Evolutionary conservation across 2,329 filamentous ascomycete genomes (phyloP), one percentile per base, ranked within the genome.

Genomic region (Cladosporium sp.): DNA sequence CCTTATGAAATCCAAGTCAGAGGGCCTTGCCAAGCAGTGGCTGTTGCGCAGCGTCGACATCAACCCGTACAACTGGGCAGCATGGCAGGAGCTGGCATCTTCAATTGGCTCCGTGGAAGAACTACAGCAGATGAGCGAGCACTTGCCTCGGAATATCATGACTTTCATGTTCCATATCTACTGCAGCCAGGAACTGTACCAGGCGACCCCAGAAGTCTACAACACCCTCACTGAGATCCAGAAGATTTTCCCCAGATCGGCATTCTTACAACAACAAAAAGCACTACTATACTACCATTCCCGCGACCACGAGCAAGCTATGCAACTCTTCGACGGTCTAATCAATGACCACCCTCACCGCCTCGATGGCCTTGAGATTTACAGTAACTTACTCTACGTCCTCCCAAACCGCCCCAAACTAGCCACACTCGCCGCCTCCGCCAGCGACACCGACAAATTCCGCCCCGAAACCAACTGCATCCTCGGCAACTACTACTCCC

Each of bases 381-480:
- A 96, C 68, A 96, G 91, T 30, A 98, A 98, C 62, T 95, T 97
- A 16, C 80, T 98, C 12, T 97, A 96, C 65, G 92, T 98, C 25
- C 85, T 97, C 75, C 86, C 87, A 38, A 77, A 86, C 54, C 80
- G 91, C 8, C 89, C 93, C 0, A 95, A 95, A 63, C 77, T 98
- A 18, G 91, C 92, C 0, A 96, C 95, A 60, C 71, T 98, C 18
- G 93, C 93, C 0, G 91, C 96, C 62, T 76, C 96, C 9, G 94
- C 93, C 59, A 91, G 88, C 1, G 85, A 84, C 41, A 88, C 93
- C 6, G 93, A 98, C 74, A 95, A 92, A 62, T 98, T 98, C 69
- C 85, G 93, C 0, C 92, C 93, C 0, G 93, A 98, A 68, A 95
- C 93, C 0, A 97, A 93, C 64, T 94, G 94, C 48, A 92, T 97